Evolutionary conservation across 352 stramenopile genomes (phyloP).

Genomic region (Globisporangium spiculum): DNA sequence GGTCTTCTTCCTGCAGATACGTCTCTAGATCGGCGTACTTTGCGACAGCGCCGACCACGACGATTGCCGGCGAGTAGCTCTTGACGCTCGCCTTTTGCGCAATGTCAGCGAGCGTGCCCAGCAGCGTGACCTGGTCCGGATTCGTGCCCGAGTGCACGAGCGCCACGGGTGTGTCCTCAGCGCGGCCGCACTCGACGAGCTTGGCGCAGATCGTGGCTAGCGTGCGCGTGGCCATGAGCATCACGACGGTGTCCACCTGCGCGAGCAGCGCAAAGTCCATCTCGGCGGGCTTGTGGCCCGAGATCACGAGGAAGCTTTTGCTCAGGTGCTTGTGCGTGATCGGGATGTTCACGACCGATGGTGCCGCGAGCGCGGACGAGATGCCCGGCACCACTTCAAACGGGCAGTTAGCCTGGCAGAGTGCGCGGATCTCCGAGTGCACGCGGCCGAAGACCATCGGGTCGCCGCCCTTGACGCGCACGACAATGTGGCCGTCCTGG

Average conservation of each 20-base stretch:
- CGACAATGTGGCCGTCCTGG: conserved; percentile 49
- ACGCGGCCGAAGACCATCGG: conserved; percentile 75
- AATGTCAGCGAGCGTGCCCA: conserved; percentile 54
- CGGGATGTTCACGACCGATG: conserved; percentile 56
- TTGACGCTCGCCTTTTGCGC: conserved; percentile 35
- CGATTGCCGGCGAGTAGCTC: conserved; percentile 73
- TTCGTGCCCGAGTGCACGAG: conserved; percentile 62
- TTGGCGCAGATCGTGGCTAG: conserved; percentile 39
- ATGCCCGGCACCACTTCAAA: conserved; percentile 72
- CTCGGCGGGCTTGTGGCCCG: conserved; percentile 60
- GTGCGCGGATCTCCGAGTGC: conserved; percentile 63
- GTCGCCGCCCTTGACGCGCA: conserved; percentile 68
- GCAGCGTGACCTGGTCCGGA: conserved; percentile 48
- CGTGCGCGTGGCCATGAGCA: conserved; percentile 88
- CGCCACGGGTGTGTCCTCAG: conserved; percentile 43
- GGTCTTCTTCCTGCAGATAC: conserved; percentile 53
- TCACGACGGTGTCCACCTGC: conserved; percentile 89
- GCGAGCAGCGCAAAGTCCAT: conserved; percentile 89
- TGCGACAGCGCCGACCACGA: conserved; percentile 57
- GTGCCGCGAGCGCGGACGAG: conserved; percentile 59
- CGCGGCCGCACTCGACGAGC: conserved; percentile 40
- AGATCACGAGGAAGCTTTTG: conserved; percentile 61
- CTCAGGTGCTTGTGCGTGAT: conserved; percentile 71
- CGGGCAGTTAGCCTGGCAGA: conserved; percentile 39
- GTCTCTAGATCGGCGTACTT: conserved; percentile 53